These are phyloP conservation scores for Schizochytrium sp. DNA, from an alignment of 108 stramenopile species.

Conservation along the genomic window DNA sequence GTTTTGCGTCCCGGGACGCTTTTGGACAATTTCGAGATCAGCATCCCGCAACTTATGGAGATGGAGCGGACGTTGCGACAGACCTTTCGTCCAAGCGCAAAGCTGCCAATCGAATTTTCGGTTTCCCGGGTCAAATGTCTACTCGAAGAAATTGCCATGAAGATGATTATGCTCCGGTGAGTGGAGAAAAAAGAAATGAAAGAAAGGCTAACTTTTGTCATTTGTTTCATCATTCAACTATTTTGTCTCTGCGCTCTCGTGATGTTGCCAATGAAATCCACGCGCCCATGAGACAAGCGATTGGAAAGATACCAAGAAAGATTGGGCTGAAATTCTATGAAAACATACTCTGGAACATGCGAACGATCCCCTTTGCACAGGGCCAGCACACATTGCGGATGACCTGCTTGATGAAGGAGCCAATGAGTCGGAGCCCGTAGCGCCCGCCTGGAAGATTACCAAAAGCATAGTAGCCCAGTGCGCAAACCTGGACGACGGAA, in stretches of 20 bases:
- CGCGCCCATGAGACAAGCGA: no score
- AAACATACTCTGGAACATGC: background rate
- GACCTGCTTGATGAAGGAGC: background rate
- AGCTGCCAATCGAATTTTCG: background rate
- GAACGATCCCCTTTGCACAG: background rate
- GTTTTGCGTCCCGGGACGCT: background rate
- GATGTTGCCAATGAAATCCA: no score
- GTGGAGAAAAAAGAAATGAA: no score
- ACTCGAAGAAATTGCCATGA: background rate
- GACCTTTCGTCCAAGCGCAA: background rate
- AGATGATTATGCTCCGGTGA: background rate
- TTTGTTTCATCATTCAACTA: no score
- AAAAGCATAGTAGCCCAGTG: slow-evolving; percentile 9
- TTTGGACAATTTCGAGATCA: background rate
- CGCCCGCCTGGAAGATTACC: background rate
- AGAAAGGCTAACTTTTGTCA: no score
- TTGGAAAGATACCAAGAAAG: no score
- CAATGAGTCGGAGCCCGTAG: background rate
- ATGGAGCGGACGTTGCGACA: background rate
- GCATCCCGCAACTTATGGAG: background rate
- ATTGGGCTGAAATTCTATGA: background rate
- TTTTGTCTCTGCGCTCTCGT: no score
- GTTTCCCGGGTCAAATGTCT: background rate
- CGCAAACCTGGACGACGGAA: slow-evolving; percentile 6
- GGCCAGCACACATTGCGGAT: background rate